Evolutionary conservation across 2,329 filamentous ascomycete genomes (phyloP).

Genomic region (Fusarium piperis): DNA sequence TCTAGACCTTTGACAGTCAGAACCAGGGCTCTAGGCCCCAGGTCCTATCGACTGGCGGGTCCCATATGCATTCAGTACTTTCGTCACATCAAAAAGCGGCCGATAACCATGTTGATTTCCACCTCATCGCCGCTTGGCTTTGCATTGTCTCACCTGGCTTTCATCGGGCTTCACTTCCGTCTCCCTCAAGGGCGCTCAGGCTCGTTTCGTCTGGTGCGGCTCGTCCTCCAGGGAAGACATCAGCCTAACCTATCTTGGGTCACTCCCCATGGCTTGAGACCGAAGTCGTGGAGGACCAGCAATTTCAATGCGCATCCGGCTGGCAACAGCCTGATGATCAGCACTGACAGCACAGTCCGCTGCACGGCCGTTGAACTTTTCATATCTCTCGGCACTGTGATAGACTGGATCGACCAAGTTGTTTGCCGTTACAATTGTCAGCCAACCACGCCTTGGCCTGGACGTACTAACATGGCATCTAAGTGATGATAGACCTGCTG

Average conservation of each 20-base stretch:
- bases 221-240: conserved; percentile 1
- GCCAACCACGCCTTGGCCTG: conserved; percentile 7
- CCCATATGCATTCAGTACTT: conserved; percentile 22
- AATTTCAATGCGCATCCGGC: conserved; percentile 22
- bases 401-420: background rate
- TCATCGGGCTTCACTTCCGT: conserved; percentile 6
- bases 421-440: background rate
- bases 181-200: background rate
- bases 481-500: conserved; percentile 1
- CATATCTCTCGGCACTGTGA: background rate
- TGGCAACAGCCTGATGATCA: conserved; percentile 20
- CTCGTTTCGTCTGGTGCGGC: background rate
- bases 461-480: conserved; percentile 13
- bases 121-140: conserved; percentile 12
- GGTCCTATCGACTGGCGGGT: conserved; percentile 13
- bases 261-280: conserved; percentile 2
- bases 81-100: conserved; percentile 23
- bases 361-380: conserved; percentile 5
- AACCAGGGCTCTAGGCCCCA: conserved; percentile 17
- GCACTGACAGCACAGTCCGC: background rate
- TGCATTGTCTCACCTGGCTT: conserved; percentile 10
- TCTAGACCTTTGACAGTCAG: conserved; percentile 26
- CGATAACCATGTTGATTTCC: conserved; percentile 12
- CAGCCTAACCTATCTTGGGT: background rate
- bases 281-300: conserved; percentile 11